Conservation (phyloP, 345 rosid species). For the Geranium rotundifolium region DNA sequence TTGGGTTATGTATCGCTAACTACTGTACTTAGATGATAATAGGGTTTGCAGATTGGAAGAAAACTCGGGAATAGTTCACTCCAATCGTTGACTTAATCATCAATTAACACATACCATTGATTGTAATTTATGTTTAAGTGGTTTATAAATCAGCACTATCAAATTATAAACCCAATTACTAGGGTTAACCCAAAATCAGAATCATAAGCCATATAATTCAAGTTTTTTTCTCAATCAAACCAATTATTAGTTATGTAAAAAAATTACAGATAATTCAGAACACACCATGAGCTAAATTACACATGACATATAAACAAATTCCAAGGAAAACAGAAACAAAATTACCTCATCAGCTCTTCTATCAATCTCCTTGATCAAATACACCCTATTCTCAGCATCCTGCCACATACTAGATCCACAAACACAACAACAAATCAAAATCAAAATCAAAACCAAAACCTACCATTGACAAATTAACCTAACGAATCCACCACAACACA, state of each 20-base stretch:
- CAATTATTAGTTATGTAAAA: no score
- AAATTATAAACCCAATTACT: neutral
- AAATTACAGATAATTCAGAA: neutral
- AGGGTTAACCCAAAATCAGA: neutral
- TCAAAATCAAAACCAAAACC: neutral
- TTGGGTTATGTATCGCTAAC: neutral
- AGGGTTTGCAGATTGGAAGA: neutral
- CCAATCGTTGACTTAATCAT: neutral
- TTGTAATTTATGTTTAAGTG: neutral
- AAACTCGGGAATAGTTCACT: neutral
- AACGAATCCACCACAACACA: neutral
- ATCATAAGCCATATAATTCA: neutral
- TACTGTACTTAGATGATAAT: neutral
- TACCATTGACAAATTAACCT: no score
- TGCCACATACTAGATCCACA: constrained; percentile 31
- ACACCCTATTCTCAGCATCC: constrained; percentile 34
- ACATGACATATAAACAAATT: neutral
- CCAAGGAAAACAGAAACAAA: neutral
- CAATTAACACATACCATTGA: neutral
- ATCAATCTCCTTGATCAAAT: constrained; percentile 29
- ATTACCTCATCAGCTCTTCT: constrained; percentile 28
- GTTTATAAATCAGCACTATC: neutral
- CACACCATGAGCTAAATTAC: neutral
- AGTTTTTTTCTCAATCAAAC: neutral
- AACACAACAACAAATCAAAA: neutral